Percentiles rank a stretch among this genome's conserved stretches.
phyloP scores from a whole-genome alignment of 768 basidiomycete species.

The Podaxis carcinomalis region DNA sequence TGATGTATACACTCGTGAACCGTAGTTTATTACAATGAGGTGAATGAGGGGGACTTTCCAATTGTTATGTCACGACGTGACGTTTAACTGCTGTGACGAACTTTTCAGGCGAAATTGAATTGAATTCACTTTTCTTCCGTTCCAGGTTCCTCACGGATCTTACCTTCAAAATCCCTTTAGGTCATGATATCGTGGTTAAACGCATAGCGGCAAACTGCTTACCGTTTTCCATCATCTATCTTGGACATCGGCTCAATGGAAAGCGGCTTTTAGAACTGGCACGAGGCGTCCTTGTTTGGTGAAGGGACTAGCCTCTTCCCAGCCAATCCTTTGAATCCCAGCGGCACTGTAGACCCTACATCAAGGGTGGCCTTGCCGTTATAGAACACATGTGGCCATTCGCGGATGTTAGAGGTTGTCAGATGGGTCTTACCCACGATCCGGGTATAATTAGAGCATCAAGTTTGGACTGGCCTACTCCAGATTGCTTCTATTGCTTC shows the following conservation, averaged over 20 bases:
- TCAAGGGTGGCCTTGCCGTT: conserved; percentile 3
- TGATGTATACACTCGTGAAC: background rate
- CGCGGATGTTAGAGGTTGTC: background rate
- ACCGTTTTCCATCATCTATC: background rate
- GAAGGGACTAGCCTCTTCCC: background rate
- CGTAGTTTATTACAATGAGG: background rate
- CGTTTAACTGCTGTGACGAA: background rate
- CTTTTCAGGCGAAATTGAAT: background rate
- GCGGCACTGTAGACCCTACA: background rate
- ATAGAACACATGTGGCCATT: conserved; percentile 3
- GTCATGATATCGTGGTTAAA: background rate
- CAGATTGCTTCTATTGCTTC: conserved; percentile 5
- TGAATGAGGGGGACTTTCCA: background rate
- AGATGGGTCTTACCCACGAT: background rate
- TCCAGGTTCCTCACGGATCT: background rate
- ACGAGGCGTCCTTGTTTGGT: background rate
- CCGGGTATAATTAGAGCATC: background rate
- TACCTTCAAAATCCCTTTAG: background rate
- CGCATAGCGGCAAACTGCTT: background rate
- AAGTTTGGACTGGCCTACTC: background rate
- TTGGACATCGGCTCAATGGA: background rate
- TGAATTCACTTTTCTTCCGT: background rate
- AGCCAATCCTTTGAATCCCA: background rate
- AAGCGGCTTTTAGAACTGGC: background rate
- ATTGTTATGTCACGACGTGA: background rate